A percentile compares a stretch with the other conserved stretches of the same genome.
Evolutionary conservation across 805 yeast genomes (phyloP).

Genomic region (Metschnikowia colocasiae): DNA sequence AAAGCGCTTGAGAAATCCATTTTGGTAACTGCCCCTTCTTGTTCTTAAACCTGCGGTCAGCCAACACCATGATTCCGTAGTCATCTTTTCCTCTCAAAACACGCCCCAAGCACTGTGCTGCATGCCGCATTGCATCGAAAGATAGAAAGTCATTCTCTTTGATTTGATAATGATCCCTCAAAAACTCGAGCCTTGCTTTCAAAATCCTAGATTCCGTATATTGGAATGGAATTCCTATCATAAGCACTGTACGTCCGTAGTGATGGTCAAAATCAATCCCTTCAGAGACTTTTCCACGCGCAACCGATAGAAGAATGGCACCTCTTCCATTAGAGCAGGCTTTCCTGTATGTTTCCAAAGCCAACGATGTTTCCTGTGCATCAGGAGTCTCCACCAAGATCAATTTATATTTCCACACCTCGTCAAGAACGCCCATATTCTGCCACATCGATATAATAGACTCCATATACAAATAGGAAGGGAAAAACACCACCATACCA

Average conservation of each 20-base stretch:
- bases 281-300: slow-evolving; percentile 98
- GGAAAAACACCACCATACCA: slow-evolving; percentile 97
- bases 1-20: slow-evolving; percentile 92
- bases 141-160: slow-evolving; percentile 92
- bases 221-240: slow-evolving; percentile 99
- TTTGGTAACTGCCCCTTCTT: slow-evolving; percentile 88
- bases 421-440: slow-evolving; percentile 95
- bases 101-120: slow-evolving; percentile 97
- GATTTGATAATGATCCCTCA: slow-evolving; percentile 89
- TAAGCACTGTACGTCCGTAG: slow-evolving; percentile 92
- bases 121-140: slow-evolving; percentile 99
- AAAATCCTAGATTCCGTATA: slow-evolving; percentile 95
- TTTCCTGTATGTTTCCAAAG: slow-evolving; percentile 89
- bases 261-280: slow-evolving; percentile 99
- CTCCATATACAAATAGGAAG: slow-evolving; percentile 96
- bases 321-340: slow-evolving; percentile 98
- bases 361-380: slow-evolving; percentile 96
- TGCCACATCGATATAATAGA: slow-evolving; percentile 99
- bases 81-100: slow-evolving; percentile 97
- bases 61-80: slow-evolving; percentile 97
- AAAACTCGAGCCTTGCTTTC: slow-evolving; percentile 89
- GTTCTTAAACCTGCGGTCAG: slow-evolving; percentile 86
- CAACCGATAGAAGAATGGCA: slow-evolving; percentile 92
- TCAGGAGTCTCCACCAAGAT: slow-evolving; percentile 97
- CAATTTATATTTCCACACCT: slow-evolving; percentile 95